phyloP scores from a whole-genome alignment of 2,329 filamentous ascomycete species.

The Xylaria polymorpha region DNA sequence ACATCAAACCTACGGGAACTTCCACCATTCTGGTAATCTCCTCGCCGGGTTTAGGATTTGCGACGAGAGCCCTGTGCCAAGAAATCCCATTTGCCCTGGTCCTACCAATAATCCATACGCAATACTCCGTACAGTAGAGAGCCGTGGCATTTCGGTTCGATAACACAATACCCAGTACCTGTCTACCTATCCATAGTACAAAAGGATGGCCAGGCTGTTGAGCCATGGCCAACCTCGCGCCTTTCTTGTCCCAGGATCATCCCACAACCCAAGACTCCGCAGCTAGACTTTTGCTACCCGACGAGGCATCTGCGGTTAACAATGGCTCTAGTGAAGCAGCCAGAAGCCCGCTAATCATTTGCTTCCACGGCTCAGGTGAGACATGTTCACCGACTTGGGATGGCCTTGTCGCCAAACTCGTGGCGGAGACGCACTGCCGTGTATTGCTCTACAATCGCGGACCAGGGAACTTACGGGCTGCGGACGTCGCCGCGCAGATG shows the following conservation, averaged over 20 bases:
- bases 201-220: not conserved
- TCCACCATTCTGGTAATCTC: no score
- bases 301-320: not conserved
- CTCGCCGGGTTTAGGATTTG: no score
- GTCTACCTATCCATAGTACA: not conserved
- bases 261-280: not conserved
- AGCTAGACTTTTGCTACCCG: slow-evolving; percentile 14
- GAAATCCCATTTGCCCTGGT: no score
- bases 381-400: slow-evolving; percentile 46
- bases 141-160: not conserved
- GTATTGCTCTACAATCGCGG: slow-evolving; percentile 46
- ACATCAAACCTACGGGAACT: no score
- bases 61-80: no score
- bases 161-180: not conserved
- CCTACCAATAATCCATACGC: no score
- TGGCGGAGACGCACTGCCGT: slow-evolving; percentile 33
- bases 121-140: no score
- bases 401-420: slow-evolving; percentile 37
- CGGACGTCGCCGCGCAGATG: slow-evolving; percentile 39
- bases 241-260: not conserved
- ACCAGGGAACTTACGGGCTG: slow-evolving; percentile 28
- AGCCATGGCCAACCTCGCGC: not conserved
- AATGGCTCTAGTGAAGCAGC: not conserved
- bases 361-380: slow-evolving; percentile 49
- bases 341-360: slow-evolving; percentile 44